phyloP scores from a whole-genome alignment of 495 filamentous ascomycete genomes.

The Melanomma pulvis-pyrius region DNA sequence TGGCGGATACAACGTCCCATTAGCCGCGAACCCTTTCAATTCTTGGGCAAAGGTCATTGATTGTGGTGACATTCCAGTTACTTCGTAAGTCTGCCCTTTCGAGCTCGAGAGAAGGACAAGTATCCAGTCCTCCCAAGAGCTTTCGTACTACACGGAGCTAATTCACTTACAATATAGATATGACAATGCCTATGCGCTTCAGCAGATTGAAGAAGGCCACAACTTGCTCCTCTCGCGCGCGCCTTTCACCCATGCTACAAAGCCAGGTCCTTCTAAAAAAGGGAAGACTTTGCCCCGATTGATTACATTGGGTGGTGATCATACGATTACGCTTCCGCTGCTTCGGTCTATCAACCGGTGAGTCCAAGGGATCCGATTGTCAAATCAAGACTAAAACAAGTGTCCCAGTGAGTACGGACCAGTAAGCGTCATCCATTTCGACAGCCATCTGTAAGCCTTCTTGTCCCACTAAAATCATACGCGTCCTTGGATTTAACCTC shows the following conservation, averaged over 20 bases:
- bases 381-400: neutral
- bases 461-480: neutral
- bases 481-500: neutral
- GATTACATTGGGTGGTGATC: constrained; percentile 53
- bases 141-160: neutral
- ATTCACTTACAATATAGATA: constrained; percentile 35
- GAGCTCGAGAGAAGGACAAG: neutral
- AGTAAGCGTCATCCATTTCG: constrained; percentile 51
- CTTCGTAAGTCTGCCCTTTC: constrained; percentile 49
- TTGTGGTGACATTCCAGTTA: constrained; percentile 50
- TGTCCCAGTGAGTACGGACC: constrained; percentile 44
- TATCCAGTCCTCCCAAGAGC: neutral
- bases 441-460: constrained; percentile 48
- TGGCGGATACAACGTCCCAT: constrained; percentile 64
- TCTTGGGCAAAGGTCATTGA: constrained; percentile 50
- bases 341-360: constrained; percentile 51
- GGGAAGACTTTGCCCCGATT: constrained; percentile 58
- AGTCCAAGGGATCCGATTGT: neutral
- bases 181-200: constrained; percentile 49
- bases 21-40: constrained; percentile 50
- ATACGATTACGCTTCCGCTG: constrained; percentile 65
- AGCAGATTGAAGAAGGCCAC: constrained; percentile 52
- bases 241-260: constrained; percentile 55
- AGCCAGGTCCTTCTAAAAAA: constrained; percentile 53
- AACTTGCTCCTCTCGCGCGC: constrained; percentile 47